Conservation (phyloP, 1,284 basidiomycete genomes). For the Ustilago lituana region DNA sequence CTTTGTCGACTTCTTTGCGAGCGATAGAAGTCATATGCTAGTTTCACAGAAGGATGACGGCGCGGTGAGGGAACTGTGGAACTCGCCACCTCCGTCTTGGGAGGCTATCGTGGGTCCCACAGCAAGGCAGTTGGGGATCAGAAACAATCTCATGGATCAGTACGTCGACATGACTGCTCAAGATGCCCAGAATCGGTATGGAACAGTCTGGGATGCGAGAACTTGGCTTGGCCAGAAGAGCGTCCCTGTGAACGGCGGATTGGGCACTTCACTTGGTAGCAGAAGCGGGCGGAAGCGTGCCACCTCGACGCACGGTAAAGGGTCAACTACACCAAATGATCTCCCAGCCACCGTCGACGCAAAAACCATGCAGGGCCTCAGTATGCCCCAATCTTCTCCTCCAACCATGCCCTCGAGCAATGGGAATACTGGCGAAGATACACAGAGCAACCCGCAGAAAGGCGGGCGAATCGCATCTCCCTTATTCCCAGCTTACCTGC, state of each 20-base stretch:
- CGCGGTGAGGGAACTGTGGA: slow-evolving; percentile 3
- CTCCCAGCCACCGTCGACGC: no score
- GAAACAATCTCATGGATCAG: slow-evolving; percentile 31
- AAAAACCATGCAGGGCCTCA: no score
- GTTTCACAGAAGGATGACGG: no score
- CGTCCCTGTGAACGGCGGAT: neutral
- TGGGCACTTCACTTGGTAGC: neutral
- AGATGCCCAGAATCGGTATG: slow-evolving; percentile 1
- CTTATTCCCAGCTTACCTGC: slow-evolving; percentile 42
- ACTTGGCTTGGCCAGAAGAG: neutral
- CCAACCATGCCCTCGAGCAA: no score
- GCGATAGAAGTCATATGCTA: slow-evolving; percentile 55
- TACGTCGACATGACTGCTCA: slow-evolving; percentile 19
- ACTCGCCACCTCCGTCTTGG: slow-evolving; percentile 26
- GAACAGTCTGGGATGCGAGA: neutral
- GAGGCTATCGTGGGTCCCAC: slow-evolving; percentile 6
- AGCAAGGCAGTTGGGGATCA: slow-evolving; percentile 2
- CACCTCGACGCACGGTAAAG: no score
- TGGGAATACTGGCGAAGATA: no score
- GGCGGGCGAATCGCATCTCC: slow-evolving; percentile 33
- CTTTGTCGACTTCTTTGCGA: slow-evolving; percentile 40
- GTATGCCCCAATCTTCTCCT: no score
- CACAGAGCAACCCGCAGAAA: neutral
- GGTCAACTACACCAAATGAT: no score
- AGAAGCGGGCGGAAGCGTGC: no score